Base-by-base conservation (phyloP, 805 yeast species). In the Wickerhamiella spandovensis region DNA sequence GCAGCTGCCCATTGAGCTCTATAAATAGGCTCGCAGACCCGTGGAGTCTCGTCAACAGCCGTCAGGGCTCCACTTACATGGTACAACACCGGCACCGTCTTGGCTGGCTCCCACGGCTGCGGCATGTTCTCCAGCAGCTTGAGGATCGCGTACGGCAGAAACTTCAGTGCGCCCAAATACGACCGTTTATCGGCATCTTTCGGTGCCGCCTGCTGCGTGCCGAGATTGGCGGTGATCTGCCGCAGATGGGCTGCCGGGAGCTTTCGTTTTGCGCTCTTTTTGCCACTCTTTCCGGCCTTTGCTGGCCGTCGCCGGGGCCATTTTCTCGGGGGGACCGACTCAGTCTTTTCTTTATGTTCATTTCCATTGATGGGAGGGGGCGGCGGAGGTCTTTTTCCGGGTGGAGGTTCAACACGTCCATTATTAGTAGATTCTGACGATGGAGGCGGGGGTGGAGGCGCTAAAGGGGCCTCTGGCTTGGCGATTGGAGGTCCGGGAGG, bases 91-190 rank as follows among this genome's bases (percentile, higher is more conserved):
- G 76, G 79, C 21, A 92, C 97, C 43, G 84, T 94, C 54, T 84
- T 84, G 1, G 75, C 69, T 48, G 78, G 76, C 64, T 92, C 97
- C 99, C 99, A 92, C 0, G 99, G 99, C 63, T 88, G 95, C 0
- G 99, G 99, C 90, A 92, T 90, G 61, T 87, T 88, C 60, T 92
- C 98, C 39, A 92, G 62, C 39, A 92, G 73, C 64, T 92, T 92
- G 56, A 88, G 66, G 3, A 88, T 76, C 0, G 98, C 96, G 67
- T 90, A 97, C 0, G 99, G 99, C 81, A 94, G 76, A 67, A 83
- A 94, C 66, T 88, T 90, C 51, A 92, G 71, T 1, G 97, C 89
- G 1, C 96, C 96, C 23, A 94, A 67, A 59, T 85, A 88, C 0
- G 95, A 79, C 53, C 90, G 72, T 62, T 88, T 89, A 60, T 90